Base-by-base conservation (phyloP, 164 flowering plant species). In the Nymphaea colorata region DNA sequence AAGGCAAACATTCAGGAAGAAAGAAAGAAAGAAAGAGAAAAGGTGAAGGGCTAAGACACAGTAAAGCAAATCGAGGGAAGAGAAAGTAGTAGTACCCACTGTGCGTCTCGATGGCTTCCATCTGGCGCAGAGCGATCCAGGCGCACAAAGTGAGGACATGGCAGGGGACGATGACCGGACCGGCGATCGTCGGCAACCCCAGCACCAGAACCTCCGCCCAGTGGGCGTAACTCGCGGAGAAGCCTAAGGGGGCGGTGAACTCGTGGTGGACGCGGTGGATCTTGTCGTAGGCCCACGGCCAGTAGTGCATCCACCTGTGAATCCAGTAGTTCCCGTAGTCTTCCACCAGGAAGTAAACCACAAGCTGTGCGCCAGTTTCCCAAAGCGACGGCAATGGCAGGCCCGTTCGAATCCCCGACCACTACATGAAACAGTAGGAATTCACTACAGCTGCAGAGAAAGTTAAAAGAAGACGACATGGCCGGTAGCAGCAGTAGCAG, bases 101-200 rank as follows among this genome's bases (percentile, higher is more conserved):
- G 76, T 93, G 98, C 1, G 98, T 93, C 53, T 90, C 97, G 71
- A 93, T 87, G 17, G 97, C 96, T 81, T 93, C 96, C 17, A 87
- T 70, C 82, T 93, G 98, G 75, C 98, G 79, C 45, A 93, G 71
- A 69, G 74, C 82, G 16, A 93, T 85, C 98, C 98, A 93, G 44
- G 84, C 60, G 97, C 96, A 90, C 69, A 93, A 85, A 1, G 98
- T 90, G 69, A 90, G 76, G 85, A 89, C 90, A 77, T 93, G 96
- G 1, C 98, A 86, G 44, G 96, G 96, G 75, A 68, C 96, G 62
- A 90, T 79, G 0, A 87, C 89, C 1, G 98, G 98, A 2, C 97
- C 97, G 53, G 89, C 85, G 70, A 89, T 87, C 2, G 96, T 86
- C 12, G 97, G 91, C 64, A 90, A 79, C 41, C 96, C 94, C 42